Evolutionary conservation across 768 basidiomycete species (phyloP).

Genomic region (Agrocybe pediades): DNA sequence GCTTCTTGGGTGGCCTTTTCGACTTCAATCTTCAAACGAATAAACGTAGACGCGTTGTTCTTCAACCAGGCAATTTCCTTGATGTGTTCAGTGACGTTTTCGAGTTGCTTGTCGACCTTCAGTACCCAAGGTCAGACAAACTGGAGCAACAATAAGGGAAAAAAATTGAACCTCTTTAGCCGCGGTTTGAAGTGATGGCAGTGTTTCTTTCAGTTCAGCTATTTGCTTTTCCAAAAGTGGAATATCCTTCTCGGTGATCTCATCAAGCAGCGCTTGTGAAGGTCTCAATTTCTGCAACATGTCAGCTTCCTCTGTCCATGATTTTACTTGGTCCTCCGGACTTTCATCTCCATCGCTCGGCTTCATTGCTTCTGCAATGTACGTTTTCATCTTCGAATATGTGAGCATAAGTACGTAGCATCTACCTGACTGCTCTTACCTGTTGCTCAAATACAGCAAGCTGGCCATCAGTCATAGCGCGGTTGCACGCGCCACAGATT

Average conservation of each 20-base stretch:
- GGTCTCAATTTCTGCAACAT: slow-evolving; percentile 63
- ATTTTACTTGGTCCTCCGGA: slow-evolving; percentile 45
- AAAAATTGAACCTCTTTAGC: slow-evolving; percentile 62
- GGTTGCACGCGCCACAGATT: slow-evolving; percentile 76
- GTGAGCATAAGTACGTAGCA: neutral
- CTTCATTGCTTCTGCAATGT: slow-evolving; percentile 50
- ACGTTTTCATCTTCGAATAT: slow-evolving; percentile 53
- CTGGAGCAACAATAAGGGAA: slow-evolving; percentile 5
- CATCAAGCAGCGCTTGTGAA: slow-evolving; percentile 51
- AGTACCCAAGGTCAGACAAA: slow-evolving; percentile 3
- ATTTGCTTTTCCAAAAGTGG: slow-evolving; percentile 67
- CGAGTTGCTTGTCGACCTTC: slow-evolving; percentile 56
- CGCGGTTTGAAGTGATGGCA: slow-evolving; percentile 49
- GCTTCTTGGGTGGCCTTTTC: slow-evolving; percentile 65
- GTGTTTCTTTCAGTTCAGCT: slow-evolving; percentile 51
- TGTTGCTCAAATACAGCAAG: slow-evolving; percentile 67
- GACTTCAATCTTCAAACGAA: slow-evolving; percentile 60
- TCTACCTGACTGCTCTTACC: slow-evolving; percentile 40
- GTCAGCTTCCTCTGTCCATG: slow-evolving; percentile 63
- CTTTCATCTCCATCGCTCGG: slow-evolving; percentile 45
- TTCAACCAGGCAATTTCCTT: slow-evolving; percentile 63
- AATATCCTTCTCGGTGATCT: slow-evolving; percentile 62
- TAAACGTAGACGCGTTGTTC: slow-evolving; percentile 59
- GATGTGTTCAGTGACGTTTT: slow-evolving; percentile 55
- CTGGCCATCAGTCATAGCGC: slow-evolving; percentile 57